phyloP scores from a whole-genome alignment of 2,329 filamentous ascomycete genomes.

The Monilinia aucupariae region DNA sequence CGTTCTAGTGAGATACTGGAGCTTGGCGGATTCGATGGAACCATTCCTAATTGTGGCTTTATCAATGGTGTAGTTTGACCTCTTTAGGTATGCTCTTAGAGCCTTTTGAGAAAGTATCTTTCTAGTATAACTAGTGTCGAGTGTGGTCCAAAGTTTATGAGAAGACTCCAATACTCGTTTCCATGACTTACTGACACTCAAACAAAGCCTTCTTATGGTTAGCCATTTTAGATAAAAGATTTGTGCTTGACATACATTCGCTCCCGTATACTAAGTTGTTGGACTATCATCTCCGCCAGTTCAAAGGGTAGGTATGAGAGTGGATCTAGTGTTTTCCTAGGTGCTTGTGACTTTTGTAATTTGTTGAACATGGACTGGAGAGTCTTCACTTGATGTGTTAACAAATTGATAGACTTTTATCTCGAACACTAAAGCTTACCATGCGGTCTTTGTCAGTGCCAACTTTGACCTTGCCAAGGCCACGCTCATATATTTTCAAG shows the following conservation, averaged over 20 bases:
- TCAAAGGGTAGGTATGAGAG: constrained; percentile 34
- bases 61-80: constrained; percentile 32
- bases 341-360: constrained; percentile 26
- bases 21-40: constrained; percentile 23
- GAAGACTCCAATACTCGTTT: constrained; percentile 31
- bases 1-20: constrained; percentile 26
- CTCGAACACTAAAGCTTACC: constrained; percentile 20
- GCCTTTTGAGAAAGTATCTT: constrained; percentile 24
- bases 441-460: constrained; percentile 30
- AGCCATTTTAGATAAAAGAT: constrained; percentile 1
- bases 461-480: constrained; percentile 34
- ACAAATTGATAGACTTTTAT: neutral
- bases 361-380: constrained; percentile 33
- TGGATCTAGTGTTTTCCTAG: constrained; percentile 32
- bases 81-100: constrained; percentile 27
- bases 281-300: constrained; percentile 32
- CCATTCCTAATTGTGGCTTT: constrained; percentile 26
- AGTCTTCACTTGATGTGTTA: constrained; percentile 25
- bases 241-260: constrained; percentile 27
- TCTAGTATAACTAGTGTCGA: constrained; percentile 28
- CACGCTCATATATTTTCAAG: constrained; percentile 35
- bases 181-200: constrained; percentile 33
- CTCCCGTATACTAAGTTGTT: constrained; percentile 31
- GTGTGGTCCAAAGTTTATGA: constrained; percentile 31
- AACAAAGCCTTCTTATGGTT: constrained; percentile 27